Evolutionary conservation across 306 rosid genomes (phyloP), one percentile per base, ranked within the genome.

Genomic region (Astragalus glycyphyllos): DNA sequence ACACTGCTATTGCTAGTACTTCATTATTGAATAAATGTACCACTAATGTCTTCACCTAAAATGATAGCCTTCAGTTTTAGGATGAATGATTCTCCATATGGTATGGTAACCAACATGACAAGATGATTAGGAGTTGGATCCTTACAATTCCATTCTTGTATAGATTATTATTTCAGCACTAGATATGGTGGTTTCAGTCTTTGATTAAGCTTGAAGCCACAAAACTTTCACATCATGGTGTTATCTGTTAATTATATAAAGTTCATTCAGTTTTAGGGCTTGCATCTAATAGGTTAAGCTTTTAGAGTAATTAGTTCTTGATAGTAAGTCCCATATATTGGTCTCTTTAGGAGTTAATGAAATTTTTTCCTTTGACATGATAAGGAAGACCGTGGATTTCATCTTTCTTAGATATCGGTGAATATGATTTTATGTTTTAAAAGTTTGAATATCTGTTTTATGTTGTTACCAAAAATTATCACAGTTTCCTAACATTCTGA

Each of bases 91-190:
- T 61, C 17, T 5, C 6, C 11, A 37, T 20, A 20, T 48, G 37
- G 48, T 56, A 69, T 23, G 23, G 5, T 59, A 49, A 49, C 2
- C 47, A 48, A 49, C 44, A 49, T 48, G 47, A 67, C 72, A 53
- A 20, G n/a, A 13, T 69, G 54, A 23, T 55, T 20, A 54, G 29
- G 23, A 59, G 29, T 68, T 69, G 40, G 51, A 38, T 68, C 13
- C 35, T 68, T 37, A 51, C 49, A 62, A 37, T 7, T 50, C 20
- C 11, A 48, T 49, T 68, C 35, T 67, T 67, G 17, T 67, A 67
- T 34, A 15, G 6, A 34, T 49, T 50, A 34, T 65, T 31, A 65
- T 31, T 46, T 35, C 12, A 65, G 13, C 56, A 46, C 59, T 16
- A 50, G 49, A 68, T 50, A 17, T 68, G 63, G 63, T 68, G 53